Conservation (phyloP, 176 grass and related monocot genomes). For the Elymus sibiricus region DNA sequence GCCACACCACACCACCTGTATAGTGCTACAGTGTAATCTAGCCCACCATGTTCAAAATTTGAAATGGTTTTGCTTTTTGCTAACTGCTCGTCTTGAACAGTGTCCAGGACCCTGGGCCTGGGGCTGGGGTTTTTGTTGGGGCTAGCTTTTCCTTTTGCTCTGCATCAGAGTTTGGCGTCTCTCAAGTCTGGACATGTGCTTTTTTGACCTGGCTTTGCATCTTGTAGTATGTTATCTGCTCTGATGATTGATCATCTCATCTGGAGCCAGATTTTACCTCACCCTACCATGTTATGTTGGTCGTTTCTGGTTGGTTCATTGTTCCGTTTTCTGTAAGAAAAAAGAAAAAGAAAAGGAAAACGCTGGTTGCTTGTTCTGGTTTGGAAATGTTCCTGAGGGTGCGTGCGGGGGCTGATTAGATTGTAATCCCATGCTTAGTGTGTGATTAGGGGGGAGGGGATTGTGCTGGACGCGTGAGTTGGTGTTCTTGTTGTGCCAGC, state of each 20-base stretch:
- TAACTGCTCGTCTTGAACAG: neutral
- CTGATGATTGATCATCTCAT: neutral
- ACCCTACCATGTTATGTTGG: neutral
- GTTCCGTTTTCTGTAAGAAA: neutral
- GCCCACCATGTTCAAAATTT: constrained; percentile 23
- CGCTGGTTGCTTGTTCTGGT: neutral
- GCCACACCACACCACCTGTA: constrained; percentile 25
- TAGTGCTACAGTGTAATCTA: constrained; percentile 18
- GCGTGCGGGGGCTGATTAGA: constrained; percentile 36
- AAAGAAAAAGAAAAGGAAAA: neutral
- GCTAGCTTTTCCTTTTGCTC: neutral
- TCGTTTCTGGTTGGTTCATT: neutral
- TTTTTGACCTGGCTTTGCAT: constrained; percentile 6
- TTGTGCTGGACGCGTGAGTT: constrained; percentile 53
- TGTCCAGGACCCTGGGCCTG: neutral
- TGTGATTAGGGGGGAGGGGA: constrained; percentile 39
- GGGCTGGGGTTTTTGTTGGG: constrained; percentile 1
- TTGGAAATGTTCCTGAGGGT: constrained; percentile 6
- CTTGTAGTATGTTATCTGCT: neutral
- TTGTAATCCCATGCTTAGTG: constrained; percentile 38
- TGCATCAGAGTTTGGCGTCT: constrained; percentile 7
- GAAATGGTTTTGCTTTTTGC: constrained; percentile 24
- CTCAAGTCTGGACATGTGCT: neutral
- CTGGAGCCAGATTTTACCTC: neutral
- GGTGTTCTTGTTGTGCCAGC: constrained; percentile 52